A percentile compares a stretch with the other conserved stretches of the same genome.
phyloP scores from a whole-genome alignment of 2,329 filamentous ascomycete genomes.

The Plenodomus tracheiphilus region DNA sequence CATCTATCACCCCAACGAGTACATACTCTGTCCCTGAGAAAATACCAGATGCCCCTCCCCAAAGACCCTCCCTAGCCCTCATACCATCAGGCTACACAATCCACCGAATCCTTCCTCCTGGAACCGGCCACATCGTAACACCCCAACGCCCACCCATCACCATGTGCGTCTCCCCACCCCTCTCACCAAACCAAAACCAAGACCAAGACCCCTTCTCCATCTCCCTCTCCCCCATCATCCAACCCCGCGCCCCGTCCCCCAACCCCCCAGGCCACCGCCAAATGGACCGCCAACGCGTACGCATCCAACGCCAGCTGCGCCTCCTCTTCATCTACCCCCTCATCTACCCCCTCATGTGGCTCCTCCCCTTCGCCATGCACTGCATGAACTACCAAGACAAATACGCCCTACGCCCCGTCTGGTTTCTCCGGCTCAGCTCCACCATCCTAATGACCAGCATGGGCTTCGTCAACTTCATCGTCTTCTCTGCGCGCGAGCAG shows the following conservation, averaged over 20 bases:
- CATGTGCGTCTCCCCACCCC: background rate
- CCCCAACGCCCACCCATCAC: background rate
- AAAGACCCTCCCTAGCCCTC: slow-evolving; percentile 7
- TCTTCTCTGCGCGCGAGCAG: slow-evolving; percentile 71
- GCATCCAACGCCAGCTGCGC: slow-evolving; percentile 69
- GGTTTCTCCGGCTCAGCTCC: slow-evolving; percentile 58
- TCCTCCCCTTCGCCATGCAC: slow-evolving; percentile 70
- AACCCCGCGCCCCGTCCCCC: background rate
- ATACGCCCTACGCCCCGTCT: slow-evolving; percentile 57
- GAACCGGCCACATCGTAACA: background rate
- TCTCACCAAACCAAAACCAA: background rate
- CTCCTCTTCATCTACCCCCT: slow-evolving; percentile 76
- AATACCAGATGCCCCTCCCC: slow-evolving; percentile 5
- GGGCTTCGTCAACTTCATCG: slow-evolving; percentile 67
- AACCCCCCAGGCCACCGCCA: slow-evolving; percentile 11
- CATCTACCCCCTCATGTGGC: slow-evolving; percentile 73
- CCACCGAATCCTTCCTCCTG: background rate
- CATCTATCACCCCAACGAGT: slow-evolving; percentile 1
- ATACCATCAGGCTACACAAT: slow-evolving; percentile 2
- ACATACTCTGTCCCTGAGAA: background rate
- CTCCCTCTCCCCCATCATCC: slow-evolving; percentile 2
- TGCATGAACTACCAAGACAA: slow-evolving; percentile 61
- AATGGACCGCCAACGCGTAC: slow-evolving; percentile 49
- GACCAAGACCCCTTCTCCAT: background rate
- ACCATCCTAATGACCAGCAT: slow-evolving; percentile 66